A percentile compares a stretch with the other conserved stretches of the same genome.
Conservation (phyloP, 2,329 filamentous ascomycete species). For the Penicillium sp. region DNA sequence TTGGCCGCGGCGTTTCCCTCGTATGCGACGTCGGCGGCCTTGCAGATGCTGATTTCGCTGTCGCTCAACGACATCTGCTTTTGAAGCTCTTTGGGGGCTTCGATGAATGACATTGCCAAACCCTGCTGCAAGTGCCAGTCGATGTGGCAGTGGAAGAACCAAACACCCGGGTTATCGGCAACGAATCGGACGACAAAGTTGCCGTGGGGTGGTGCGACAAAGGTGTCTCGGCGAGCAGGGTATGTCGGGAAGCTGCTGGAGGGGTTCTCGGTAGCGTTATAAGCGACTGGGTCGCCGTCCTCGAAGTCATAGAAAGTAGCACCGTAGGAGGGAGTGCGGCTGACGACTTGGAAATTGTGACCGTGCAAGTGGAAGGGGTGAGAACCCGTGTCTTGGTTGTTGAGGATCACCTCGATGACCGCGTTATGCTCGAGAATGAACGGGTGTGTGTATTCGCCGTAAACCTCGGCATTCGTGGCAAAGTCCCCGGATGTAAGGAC, state of each 20-base stretch:
- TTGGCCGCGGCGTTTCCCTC: conserved; percentile 76
- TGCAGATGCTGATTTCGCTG: conserved; percentile 62
- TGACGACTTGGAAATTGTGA: conserved; percentile 67
- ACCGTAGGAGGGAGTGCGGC: conserved; percentile 58
- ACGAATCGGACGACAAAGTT: conserved; percentile 21
- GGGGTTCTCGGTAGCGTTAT: conserved; percentile 1
- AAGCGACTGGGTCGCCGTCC: conserved; percentile 14
- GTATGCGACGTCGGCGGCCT: conserved; percentile 40
- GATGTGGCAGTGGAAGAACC: conserved; percentile 29
- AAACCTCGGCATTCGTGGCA: conserved; percentile 59
- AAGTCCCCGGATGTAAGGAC: conserved; percentile 40
- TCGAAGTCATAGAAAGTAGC: conserved; percentile 55
- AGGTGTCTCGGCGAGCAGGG: conserved; percentile 18
- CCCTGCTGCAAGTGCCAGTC: conserved; percentile 26
- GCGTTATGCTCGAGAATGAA: conserved; percentile 40
- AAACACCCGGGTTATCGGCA: conserved; percentile 26
- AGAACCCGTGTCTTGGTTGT: conserved; percentile 43
- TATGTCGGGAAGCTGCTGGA: neutral
- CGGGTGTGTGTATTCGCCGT: conserved; percentile 65
- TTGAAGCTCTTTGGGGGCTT: conserved; percentile 2
- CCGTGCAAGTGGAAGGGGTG: conserved; percentile 57
- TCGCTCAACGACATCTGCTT: conserved; percentile 14
- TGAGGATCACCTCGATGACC: conserved; percentile 46
- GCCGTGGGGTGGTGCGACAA: conserved; percentile 16
- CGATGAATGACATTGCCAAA: conserved; percentile 12